phyloP scores from a whole-genome alignment of 371 early-diverging fungal species.

The Sporodiniella umbellata region DNA sequence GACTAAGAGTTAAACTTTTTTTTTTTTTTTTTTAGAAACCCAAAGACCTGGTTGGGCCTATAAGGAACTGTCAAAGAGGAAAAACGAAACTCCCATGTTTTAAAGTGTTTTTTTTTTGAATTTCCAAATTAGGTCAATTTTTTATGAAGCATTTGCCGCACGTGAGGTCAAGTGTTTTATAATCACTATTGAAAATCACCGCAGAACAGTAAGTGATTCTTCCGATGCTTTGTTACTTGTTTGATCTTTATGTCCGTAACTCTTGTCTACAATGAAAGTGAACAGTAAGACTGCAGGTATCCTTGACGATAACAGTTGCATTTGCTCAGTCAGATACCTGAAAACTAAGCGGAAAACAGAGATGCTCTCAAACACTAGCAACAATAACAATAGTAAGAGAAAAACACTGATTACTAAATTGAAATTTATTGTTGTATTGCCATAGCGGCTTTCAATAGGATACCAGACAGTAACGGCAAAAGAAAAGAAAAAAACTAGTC shows the following conservation, averaged over 20 bases:
- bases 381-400: not conserved
- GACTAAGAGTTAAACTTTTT: too few relatives aligned
- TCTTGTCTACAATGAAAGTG: too few relatives aligned
- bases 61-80: not conserved
- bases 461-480: not conserved
- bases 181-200: not conserved
- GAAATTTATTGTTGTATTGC: not conserved
- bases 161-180: constrained; percentile 3
- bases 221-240: too few relatives aligned
- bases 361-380: too few relatives aligned
- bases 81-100: not conserved
- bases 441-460: not conserved
- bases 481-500: too few relatives aligned
- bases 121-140: not conserved
- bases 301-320: too few relatives aligned
- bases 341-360: not conserved
- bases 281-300: too few relatives aligned
- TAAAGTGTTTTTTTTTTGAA: not conserved
- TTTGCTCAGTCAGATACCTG: not conserved
- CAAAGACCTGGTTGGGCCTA: not conserved
- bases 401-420: not conserved
- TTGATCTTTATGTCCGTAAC: too few relatives aligned
- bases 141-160: not conserved
- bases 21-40: not conserved
- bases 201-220: not conserved